Evolutionary conservation across 1,139 yeast species (phyloP).

Genomic region (Blastobotrys illinoisensis): DNA sequence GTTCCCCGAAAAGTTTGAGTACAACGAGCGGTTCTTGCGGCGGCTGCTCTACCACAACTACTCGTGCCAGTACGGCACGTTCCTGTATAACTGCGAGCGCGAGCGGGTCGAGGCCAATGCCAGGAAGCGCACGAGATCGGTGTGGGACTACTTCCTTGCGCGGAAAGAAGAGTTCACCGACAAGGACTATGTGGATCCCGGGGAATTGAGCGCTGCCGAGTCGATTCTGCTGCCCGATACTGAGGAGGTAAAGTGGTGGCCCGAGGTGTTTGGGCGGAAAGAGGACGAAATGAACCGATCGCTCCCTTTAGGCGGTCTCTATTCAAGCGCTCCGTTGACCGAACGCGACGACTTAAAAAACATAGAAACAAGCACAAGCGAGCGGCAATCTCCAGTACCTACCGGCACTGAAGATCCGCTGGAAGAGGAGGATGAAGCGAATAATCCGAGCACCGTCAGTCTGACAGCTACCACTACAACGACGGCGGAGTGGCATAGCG

Average conservation of each 20-base stretch:
- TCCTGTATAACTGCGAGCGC: constrained; percentile 66
- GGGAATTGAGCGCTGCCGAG: constrained; percentile 22
- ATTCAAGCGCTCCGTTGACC: background rate
- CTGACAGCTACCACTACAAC: background rate
- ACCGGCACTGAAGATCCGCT: background rate
- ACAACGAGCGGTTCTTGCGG: constrained; percentile 80
- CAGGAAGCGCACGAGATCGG: constrained; percentile 57
- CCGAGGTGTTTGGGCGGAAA: constrained; percentile 69
- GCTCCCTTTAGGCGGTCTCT: background rate
- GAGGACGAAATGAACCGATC: constrained; percentile 69
- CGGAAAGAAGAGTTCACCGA: constrained; percentile 68
- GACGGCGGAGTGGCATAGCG: background rate
- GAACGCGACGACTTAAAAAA: background rate
- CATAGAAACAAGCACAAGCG: background rate
- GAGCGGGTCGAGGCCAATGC: constrained; percentile 47
- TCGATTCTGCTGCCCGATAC: constrained; percentile 61
- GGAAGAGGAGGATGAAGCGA: background rate
- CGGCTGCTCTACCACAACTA: constrained; percentile 80
- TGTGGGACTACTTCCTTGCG: constrained; percentile 90
- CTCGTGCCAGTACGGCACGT: constrained; percentile 93
- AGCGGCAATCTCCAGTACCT: background rate
- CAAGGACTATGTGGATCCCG: constrained; percentile 34
- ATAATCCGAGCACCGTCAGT: background rate
- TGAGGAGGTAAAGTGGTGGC: constrained; percentile 79
- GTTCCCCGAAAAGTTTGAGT: constrained; percentile 70